A percentile compares a stretch with the other conserved stretches of the same genome.
Conservation (phyloP, 73 alveolate species). For the Paramecium sonneborni region DNA sequence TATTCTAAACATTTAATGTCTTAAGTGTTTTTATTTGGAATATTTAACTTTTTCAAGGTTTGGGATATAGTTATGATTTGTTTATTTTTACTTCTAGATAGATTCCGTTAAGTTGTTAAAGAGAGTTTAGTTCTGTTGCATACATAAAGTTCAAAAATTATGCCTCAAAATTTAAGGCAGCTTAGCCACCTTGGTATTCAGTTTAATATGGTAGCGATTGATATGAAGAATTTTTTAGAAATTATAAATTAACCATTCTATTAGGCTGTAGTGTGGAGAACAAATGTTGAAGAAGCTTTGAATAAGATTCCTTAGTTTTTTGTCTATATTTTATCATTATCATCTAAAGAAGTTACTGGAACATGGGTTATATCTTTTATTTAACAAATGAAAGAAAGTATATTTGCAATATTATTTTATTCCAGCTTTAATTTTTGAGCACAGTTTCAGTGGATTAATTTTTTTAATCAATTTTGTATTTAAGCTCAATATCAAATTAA, state of each 20-base stretch:
- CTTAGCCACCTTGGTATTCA: not conserved
- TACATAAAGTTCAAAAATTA: not conserved
- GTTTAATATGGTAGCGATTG: not conserved
- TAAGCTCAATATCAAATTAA: not conserved
- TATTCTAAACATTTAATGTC: too few relatives aligned
- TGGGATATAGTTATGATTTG: not conserved
- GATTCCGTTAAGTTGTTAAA: not conserved
- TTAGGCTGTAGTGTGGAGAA: not conserved
- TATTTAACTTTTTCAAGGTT: not conserved
- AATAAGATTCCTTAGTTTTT: not conserved
- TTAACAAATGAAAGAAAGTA: not conserved
- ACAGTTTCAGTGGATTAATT: not conserved
- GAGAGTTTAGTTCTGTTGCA: not conserved
- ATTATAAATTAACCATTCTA: too few relatives aligned
- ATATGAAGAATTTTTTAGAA: too few relatives aligned
- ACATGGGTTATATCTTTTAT: not conserved
- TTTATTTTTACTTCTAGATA: too few relatives aligned
- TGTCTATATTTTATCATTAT: not conserved
- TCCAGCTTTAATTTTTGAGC: not conserved
- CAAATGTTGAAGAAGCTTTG: not conserved
- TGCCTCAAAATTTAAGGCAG: not conserved
- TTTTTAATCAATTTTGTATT: not conserved
- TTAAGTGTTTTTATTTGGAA: not conserved
- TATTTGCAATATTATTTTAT: not conserved
- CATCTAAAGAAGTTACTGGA: not conserved